Conservation (phyloP, 2,329 filamentous ascomycete genomes). For the Scedosporium minutisporum region DNA sequence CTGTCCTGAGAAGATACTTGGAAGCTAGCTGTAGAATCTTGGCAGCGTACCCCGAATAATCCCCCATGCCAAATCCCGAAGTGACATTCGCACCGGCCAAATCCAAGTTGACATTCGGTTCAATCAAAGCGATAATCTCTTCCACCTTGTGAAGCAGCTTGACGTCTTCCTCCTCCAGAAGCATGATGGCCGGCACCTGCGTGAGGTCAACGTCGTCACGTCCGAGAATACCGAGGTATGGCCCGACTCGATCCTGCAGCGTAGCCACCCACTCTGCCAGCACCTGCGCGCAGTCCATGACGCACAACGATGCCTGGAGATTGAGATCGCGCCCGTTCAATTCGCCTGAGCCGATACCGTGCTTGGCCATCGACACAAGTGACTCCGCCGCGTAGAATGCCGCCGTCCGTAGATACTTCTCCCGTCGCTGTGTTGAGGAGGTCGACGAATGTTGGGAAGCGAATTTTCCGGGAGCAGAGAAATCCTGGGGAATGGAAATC, state of each 20-base stretch:
- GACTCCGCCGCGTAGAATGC: constrained; percentile 92
- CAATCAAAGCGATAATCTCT: constrained; percentile 65
- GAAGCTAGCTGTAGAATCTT: constrained; percentile 79
- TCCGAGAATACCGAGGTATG: constrained; percentile 78
- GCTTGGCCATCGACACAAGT: constrained; percentile 75
- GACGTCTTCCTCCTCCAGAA: constrained; percentile 84
- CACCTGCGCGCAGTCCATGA: constrained; percentile 89
- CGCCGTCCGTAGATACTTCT: constrained; percentile 85
- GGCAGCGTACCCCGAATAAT: constrained; percentile 67
- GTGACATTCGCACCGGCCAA: constrained; percentile 38
- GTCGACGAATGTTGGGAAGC: constrained; percentile 17
- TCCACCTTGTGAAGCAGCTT: constrained; percentile 76
- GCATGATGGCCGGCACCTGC: constrained; percentile 77
- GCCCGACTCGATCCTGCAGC: constrained; percentile 86
- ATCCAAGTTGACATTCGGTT: constrained; percentile 65
- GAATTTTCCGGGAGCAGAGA: constrained; percentile 28
- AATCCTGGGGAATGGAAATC: constrained; percentile 36
- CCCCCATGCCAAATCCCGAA: constrained; percentile 44
- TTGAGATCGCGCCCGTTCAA: constrained; percentile 77
- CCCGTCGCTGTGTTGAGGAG: constrained; percentile 56
- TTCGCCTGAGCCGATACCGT: constrained; percentile 78
- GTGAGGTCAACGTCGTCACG: constrained; percentile 69
- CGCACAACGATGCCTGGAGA: constrained; percentile 82
- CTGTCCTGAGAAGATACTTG: constrained; percentile 77
- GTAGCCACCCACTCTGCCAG: constrained; percentile 91